A percentile compares a stretch with the other conserved stretches of the same genome.
phyloP scores from a whole-genome alignment of 2,329 filamentous ascomycete species.

The Nectriaceae sp. region DNA sequence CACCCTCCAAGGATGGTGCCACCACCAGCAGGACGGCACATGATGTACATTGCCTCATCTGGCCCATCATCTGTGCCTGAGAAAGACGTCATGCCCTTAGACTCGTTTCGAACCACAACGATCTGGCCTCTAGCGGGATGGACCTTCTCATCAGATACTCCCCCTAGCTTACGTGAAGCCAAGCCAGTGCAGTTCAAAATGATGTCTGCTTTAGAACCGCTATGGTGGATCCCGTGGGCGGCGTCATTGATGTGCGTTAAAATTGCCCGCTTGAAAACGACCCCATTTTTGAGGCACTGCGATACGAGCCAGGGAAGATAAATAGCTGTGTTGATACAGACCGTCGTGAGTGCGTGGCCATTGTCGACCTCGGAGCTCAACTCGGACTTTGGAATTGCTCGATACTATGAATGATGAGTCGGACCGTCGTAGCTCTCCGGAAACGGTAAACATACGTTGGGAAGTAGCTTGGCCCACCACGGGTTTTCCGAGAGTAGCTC shows the following conservation, averaged over 20 bases:
- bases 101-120: constrained; percentile 77
- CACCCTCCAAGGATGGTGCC: constrained; percentile 83
- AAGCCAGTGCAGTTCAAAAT: constrained; percentile 86
- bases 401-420: constrained; percentile 4
- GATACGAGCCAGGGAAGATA: constrained; percentile 85
- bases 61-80: constrained; percentile 73
- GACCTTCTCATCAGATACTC: constrained; percentile 73
- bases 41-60: constrained; percentile 75
- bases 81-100: constrained; percentile 65
- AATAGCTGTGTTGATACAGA: constrained; percentile 86
- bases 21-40: constrained; percentile 75
- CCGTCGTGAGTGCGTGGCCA: constrained; percentile 66
- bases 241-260: constrained; percentile 74
- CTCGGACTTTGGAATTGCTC: constrained; percentile 5
- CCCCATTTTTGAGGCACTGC: constrained; percentile 75
- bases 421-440: background rate
- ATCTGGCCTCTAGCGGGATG: constrained; percentile 80
- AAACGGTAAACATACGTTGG: constrained; percentile 3
- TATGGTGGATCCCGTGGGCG: constrained; percentile 41
- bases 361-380: constrained; percentile 5
- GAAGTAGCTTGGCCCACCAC: constrained; percentile 12
- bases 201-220: constrained; percentile 61
- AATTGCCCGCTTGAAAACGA: constrained; percentile 62
- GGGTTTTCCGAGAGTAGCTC: constrained; percentile 10
- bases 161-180: constrained; percentile 71